Conservation (phyloP, 2,329 filamentous ascomycete species). For the Aspergillus versicolor region DNA sequence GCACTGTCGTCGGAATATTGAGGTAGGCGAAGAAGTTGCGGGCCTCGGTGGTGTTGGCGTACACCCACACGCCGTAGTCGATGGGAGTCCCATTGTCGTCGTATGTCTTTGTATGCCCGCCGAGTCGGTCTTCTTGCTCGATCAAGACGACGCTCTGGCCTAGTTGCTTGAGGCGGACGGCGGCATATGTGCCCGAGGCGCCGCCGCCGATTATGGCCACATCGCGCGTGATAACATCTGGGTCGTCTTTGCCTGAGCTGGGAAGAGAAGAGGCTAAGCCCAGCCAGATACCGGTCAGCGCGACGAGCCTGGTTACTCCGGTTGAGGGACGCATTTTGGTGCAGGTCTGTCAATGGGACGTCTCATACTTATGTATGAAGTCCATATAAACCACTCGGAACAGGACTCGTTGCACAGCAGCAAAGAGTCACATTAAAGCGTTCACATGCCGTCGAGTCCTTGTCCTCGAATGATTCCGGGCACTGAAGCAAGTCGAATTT, state of each 20-base stretch:
- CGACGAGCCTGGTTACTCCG: neutral
- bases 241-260: neutral
- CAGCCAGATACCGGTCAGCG: neutral
- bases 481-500: too few species aligned
- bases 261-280: neutral
- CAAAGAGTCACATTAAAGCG: too few species aligned
- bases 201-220: constrained; percentile 32
- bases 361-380: neutral
- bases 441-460: neutral
- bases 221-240: constrained; percentile 21
- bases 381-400: neutral
- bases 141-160: constrained; percentile 27
- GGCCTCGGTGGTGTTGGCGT: constrained; percentile 20
- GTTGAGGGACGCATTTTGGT: neutral
- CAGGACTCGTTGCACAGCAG: neutral
- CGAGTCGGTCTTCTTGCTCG: constrained; percentile 26
- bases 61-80: constrained; percentile 32
- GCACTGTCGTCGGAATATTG: constrained; percentile 12
- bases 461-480: neutral
- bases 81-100: constrained; percentile 19
- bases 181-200: constrained; percentile 29
- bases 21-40: constrained; percentile 25
- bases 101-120: constrained; percentile 29
- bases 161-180: constrained; percentile 26
- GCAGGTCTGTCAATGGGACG: neutral